Evolutionary conservation across 176 grass and related monocot species (phyloP).

Genomic region (Musa schizocarpa): DNA sequence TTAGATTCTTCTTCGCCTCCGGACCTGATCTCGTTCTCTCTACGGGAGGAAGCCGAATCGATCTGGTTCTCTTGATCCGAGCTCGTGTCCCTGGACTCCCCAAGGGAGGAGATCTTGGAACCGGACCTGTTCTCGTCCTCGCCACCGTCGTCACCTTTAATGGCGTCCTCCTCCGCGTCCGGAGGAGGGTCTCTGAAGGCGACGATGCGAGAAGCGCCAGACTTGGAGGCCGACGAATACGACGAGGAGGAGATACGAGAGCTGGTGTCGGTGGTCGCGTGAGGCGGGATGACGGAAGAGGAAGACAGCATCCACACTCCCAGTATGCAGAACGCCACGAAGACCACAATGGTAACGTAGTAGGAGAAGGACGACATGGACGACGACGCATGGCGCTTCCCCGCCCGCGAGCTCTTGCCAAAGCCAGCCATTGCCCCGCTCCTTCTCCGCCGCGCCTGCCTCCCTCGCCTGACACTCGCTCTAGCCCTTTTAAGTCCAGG

Average conservation of each 20-base stretch:
- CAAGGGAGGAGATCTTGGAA: neutral
- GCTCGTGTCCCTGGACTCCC: constrained; percentile 1
- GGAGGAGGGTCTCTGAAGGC: constrained; percentile 5
- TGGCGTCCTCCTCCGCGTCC: constrained; percentile 5
- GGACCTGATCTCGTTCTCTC: neutral
- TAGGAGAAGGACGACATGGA: constrained; percentile 48
- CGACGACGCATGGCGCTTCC: constrained; percentile 40
- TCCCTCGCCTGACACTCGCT: neutral
- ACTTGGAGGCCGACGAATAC: constrained; percentile 16
- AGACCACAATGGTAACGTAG: constrained; percentile 63
- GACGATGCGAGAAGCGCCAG: constrained; percentile 2
- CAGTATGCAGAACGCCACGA: constrained; percentile 63
- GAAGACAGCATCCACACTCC: constrained; percentile 69
- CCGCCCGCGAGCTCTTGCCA: constrained; percentile 33
- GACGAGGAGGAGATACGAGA: constrained; percentile 24
- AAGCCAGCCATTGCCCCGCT: constrained; percentile 32
- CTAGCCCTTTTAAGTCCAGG: no score
- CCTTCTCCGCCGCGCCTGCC: neutral
- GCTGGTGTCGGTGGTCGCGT: constrained; percentile 3
- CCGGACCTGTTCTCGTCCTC: constrained; percentile 12
- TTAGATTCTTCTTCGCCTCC: constrained; percentile 6
- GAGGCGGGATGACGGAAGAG: constrained; percentile 26
- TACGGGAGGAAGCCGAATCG: neutral
- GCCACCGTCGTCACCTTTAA: constrained; percentile 10
- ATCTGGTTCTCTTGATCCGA: constrained; percentile 1